A percentile compares a stretch with the other conserved stretches of the same genome.
These are phyloP conservation scores for Coix lacrymajobi DNA, from an alignment of 176 grass and related monocot species.

Conservation along the genomic window DNA sequence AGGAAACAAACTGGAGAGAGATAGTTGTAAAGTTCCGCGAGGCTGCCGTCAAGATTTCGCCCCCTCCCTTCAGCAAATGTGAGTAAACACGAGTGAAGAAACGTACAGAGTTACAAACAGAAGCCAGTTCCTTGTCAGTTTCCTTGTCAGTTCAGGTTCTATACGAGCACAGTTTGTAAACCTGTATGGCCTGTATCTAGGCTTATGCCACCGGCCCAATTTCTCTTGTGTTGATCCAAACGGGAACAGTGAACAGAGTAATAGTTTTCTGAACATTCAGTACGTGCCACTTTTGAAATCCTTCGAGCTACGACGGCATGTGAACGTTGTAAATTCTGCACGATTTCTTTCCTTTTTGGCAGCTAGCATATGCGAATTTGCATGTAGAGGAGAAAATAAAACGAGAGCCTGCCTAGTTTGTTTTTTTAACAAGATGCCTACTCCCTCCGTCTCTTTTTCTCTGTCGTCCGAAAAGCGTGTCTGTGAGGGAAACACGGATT, in stretches of 20 bases:
- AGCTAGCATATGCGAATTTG: not conserved
- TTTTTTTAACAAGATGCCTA: no score
- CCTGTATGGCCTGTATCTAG: not conserved
- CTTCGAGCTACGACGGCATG: not conserved
- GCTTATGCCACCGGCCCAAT: not conserved
- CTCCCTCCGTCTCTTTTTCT: no score
- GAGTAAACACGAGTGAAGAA: conserved; percentile 19
- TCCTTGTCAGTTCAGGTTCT: not conserved
- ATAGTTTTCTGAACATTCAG: not conserved
- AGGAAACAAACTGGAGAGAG: conserved; percentile 43
- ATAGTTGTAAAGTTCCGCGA: not conserved
- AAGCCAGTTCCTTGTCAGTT: not conserved
- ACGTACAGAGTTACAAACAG: conserved; percentile 13
- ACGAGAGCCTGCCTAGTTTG: no score
- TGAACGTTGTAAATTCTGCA: not conserved
- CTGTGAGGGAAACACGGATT: no score
- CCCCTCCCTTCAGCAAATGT: not conserved
- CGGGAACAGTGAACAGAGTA: conserved; percentile 11
- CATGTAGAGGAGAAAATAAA: not conserved
- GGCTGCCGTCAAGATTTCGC: not conserved
- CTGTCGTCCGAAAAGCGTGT: no score
- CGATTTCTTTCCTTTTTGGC: not conserved
- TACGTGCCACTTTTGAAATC: not conserved
- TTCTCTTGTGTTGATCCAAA: conserved; percentile 3
- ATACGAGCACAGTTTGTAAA: not conserved